Evolutionary conservation across 371 early-diverging fungal genomes (phyloP), one percentile per base, ranked within the genome.

Genomic region (Lichtheimia corymbifera): DNA sequence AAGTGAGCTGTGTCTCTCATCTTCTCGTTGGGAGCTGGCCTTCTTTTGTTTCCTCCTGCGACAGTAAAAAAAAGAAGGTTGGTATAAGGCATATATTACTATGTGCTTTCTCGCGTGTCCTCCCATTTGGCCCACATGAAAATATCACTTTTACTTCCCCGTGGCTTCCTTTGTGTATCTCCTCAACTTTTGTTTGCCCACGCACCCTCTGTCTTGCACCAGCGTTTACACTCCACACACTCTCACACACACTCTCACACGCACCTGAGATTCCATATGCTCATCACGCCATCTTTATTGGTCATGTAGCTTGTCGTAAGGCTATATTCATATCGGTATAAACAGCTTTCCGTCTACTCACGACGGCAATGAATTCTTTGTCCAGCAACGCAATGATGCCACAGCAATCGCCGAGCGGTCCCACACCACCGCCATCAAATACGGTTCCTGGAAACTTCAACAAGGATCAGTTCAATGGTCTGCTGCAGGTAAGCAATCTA

Each of bases 401-500:
- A 20, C 55, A 53, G 28, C 54, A 53, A 35, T 28, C 55, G 25
- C 55, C 55, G 20, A 51, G 25, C 14, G 52, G 52, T 20, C 55
- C 55, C 2, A 18, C 35, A 20, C n/a, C 55, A 30, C 15, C 51
- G 35, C 43, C 50, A 51, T 12, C 52, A 14, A 43, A 47, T 24
- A 24, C 50, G 40, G 51, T 63, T 53, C 64, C 66, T 58, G 69
- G 62, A 63, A 68, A 65, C 27, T 62, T 73, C 43, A 73, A 65
- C 41, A 76, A 73, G 54, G 77, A 76, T 50, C 70, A 69, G 53
- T 18, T 76, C 42, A 67, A 73, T 50, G 55, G 61, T 17, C 57
- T 76, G 65, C 59, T 76, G 27, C 77, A 76, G 71, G 77, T 76
- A 73, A 57, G 15, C 15, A 55, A 58, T 47, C 24, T 55, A 20